Evolutionary conservation across 177 flowering plant genomes (phyloP).

Genomic region (Vitis hybrid): DNA sequence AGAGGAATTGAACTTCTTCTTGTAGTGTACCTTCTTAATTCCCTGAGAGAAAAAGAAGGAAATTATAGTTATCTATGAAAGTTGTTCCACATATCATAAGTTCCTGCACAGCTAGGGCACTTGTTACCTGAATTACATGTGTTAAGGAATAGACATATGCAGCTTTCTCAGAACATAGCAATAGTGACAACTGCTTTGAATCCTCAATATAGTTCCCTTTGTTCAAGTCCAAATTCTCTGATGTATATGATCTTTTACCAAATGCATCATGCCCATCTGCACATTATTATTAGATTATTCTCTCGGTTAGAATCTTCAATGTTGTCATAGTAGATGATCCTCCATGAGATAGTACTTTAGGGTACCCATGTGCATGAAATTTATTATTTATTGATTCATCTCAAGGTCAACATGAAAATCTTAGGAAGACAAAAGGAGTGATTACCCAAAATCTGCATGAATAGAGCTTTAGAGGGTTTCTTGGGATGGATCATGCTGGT

Average conservation of each 20-base stretch:
- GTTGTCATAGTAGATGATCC: background rate
- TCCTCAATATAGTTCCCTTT: conserved; percentile 31
- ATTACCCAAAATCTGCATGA: conserved; percentile 71
- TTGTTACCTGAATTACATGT: conserved; percentile 68
- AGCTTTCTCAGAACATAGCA: conserved; percentile 89
- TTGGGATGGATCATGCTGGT: conserved; percentile 55
- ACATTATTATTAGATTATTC: background rate
- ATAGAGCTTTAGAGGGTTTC: conserved; percentile 69
- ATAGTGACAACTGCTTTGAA: conserved; percentile 38
- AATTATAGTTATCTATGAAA: conserved; percentile 8
- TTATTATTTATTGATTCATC: background rate
- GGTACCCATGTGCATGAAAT: background rate
- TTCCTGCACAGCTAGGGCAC: background rate
- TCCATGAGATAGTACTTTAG: background rate
- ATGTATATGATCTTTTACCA: conserved; percentile 22
- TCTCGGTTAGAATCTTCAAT: background rate
- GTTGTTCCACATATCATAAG: background rate
- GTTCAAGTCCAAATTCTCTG: conserved; percentile 25
- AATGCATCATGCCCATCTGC: conserved; percentile 40
- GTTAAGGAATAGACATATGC: conserved; percentile 68
- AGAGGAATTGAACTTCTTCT: conserved; percentile 71
- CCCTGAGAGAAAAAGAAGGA: conserved; percentile 45
- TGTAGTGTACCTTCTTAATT: conserved; percentile 70
- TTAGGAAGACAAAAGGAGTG: background rate
- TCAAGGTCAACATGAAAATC: background rate